These are phyloP conservation scores for Spinellus fusiger DNA, from an alignment of 192 early-diverging fungal species.

Conservation along the genomic window DNA sequence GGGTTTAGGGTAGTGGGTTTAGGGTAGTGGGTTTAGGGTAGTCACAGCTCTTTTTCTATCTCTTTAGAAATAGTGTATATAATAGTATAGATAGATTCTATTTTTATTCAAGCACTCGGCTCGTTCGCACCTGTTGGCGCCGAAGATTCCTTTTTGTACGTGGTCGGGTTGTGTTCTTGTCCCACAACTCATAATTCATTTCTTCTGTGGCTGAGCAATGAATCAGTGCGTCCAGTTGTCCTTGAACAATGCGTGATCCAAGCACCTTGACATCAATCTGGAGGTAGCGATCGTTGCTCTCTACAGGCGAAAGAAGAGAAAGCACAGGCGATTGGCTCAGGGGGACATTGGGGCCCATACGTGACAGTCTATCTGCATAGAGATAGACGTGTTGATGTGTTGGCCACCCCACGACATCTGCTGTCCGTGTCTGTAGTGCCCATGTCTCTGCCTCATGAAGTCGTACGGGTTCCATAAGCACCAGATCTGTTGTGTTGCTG, in stretches of 20 bases:
- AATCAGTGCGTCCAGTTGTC: constrained; percentile 4
- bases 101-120: too few relatives aligned
- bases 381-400: constrained; percentile 27
- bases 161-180: too few relatives aligned
- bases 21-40: too few relatives aligned
- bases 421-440: constrained; percentile 10
- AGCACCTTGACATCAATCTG: constrained; percentile 72
- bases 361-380: constrained; percentile 25
- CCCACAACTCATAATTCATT: neutral
- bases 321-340: constrained; percentile 16
- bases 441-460: constrained; percentile 19
- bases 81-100: too few relatives aligned
- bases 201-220: constrained; percentile 1
- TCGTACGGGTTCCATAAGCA: constrained; percentile 29
- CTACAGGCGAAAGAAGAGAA: constrained; percentile 34
- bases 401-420: constrained; percentile 11
- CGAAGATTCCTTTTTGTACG: too few relatives aligned
- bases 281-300: constrained; percentile 47
- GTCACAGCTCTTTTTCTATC: too few relatives aligned
- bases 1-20: too few relatives aligned
- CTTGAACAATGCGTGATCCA: constrained; percentile 46
- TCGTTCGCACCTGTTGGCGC: too few relatives aligned
- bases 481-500: constrained; percentile 15
- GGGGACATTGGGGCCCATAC: constrained; percentile 9
- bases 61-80: too few relatives aligned